These are phyloP conservation scores for Irpex lacteus DNA, from an alignment of 1,284 basidiomycete species.

Conservation along the genomic window DNA sequence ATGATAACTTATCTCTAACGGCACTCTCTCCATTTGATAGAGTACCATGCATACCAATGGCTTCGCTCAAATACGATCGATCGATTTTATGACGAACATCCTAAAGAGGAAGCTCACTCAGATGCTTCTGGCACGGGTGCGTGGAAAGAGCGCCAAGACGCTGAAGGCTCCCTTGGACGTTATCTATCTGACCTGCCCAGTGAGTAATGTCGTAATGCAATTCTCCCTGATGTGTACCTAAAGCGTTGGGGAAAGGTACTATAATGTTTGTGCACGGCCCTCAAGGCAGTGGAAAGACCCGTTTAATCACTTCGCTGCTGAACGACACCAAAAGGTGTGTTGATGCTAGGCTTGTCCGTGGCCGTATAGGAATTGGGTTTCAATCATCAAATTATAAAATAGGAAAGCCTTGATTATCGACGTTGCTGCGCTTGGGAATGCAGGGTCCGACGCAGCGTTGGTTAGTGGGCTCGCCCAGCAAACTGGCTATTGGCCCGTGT, in stretches of 20 bases:
- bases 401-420: slow-evolving; percentile 77
- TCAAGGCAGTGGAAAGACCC: slow-evolving; percentile 86
- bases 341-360: too few species aligned
- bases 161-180: slow-evolving; percentile 61
- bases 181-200: slow-evolving; percentile 79
- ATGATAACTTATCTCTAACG: not conserved
- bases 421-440: slow-evolving; percentile 73
- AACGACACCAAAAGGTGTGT: slow-evolving; percentile 57
- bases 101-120: slow-evolving; percentile 7
- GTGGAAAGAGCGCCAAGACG: slow-evolving; percentile 85
- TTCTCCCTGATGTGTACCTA: not conserved
- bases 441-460: slow-evolving; percentile 70
- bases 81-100: slow-evolving; percentile 35
- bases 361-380: too few species aligned
- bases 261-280: slow-evolving; percentile 89
- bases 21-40: slow-evolving; percentile 40
- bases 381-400: too few species aligned
- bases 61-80: slow-evolving; percentile 55
- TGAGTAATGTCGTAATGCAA: slow-evolving; percentile 26
- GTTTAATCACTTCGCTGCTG: slow-evolving; percentile 65
- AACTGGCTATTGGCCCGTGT: slow-evolving; percentile 90
- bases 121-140: slow-evolving; percentile 33
- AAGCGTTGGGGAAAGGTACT: slow-evolving; percentile 41
- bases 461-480: slow-evolving; percentile 73
- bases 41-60: slow-evolving; percentile 58